A percentile compares a stretch with the other conserved stretches of the same genome.
Evolutionary conservation across 345 rosid species (phyloP).

Genomic region (Geranium rotundifolium): DNA sequence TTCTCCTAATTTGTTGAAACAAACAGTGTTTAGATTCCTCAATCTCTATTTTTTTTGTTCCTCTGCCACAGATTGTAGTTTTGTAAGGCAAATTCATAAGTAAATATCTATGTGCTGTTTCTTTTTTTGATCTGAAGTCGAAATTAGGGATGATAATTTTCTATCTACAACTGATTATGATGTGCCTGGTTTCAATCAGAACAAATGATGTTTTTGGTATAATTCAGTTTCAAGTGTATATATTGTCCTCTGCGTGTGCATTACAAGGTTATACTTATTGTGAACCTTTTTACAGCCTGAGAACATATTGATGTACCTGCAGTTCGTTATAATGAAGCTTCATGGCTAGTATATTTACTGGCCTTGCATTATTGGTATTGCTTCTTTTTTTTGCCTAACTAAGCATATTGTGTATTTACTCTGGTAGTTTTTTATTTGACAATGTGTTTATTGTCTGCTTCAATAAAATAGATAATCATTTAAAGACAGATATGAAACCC

Average conservation of each 20-base stretch:
- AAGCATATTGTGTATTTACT: no score
- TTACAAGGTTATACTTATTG: slow-evolving; percentile 15
- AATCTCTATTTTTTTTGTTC: neutral
- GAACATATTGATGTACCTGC: slow-evolving; percentile 43
- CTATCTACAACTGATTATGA: neutral
- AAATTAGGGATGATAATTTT: neutral
- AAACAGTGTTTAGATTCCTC: neutral
- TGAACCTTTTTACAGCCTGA: slow-evolving; percentile 48
- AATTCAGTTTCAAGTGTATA: neutral
- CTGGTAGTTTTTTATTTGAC: no score
- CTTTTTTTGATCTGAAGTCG: neutral
- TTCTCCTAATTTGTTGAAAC: slow-evolving; percentile 10
- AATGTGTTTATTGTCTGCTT: no score
- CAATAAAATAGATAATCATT: no score
- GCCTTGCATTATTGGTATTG: neutral
- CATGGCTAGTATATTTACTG: slow-evolving; percentile 41
- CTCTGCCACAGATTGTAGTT: slow-evolving; percentile 8
- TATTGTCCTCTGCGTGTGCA: neutral
- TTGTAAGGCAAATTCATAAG: no score
- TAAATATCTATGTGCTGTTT: neutral
- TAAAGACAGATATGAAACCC: no score
- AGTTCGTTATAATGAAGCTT: slow-evolving; percentile 41
- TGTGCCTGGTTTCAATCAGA: neutral
- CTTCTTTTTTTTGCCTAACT: no score
- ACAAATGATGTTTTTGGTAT: neutral